A percentile compares a stretch with the other conserved stretches of the same genome.
Conservation (phyloP, 1,284 basidiomycete genomes). For the Pseudozyma tsukubaensis region DNA sequence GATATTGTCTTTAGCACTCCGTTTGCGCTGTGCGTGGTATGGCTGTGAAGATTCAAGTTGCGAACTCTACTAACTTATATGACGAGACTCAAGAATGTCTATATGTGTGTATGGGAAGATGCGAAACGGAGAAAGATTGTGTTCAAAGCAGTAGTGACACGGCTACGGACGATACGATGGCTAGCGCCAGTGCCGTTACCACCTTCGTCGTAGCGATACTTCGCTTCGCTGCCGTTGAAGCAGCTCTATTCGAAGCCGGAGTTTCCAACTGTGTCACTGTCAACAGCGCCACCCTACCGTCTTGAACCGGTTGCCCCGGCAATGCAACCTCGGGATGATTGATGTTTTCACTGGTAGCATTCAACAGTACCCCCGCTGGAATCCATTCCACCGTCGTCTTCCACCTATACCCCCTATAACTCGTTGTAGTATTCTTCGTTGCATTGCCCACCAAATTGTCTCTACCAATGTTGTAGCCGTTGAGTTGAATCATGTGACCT, state of each 20-base stretch:
- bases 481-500: slow-evolving; percentile 48
- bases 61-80: no score
- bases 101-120: no score
- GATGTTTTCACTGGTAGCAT: slow-evolving; percentile 73
- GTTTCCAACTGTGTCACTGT: slow-evolving; percentile 72
- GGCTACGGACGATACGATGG: not conserved
- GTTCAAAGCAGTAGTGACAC: not conserved
- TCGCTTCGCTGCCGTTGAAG: not conserved
- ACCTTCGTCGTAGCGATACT: not conserved
- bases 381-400: slow-evolving; percentile 63
- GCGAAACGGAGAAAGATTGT: no score
- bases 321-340: slow-evolving; percentile 76
- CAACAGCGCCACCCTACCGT: slow-evolving; percentile 86
- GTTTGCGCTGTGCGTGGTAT: no score
- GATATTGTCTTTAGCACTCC: no score
- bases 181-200: not conserved
- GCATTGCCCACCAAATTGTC: slow-evolving; percentile 76
- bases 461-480: slow-evolving; percentile 70
- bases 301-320: slow-evolving; percentile 76
- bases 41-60: no score
- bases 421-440: slow-evolving; percentile 43
- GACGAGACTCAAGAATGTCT: no score
- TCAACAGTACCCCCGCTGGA: slow-evolving; percentile 61
- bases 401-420: slow-evolving; percentile 45
- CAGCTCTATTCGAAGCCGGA: slow-evolving; percentile 1